These are phyloP conservation scores for Lasiosphaeria hispida DNA, from an alignment of 495 filamentous ascomycete genomes.

Conservation along the genomic window DNA sequence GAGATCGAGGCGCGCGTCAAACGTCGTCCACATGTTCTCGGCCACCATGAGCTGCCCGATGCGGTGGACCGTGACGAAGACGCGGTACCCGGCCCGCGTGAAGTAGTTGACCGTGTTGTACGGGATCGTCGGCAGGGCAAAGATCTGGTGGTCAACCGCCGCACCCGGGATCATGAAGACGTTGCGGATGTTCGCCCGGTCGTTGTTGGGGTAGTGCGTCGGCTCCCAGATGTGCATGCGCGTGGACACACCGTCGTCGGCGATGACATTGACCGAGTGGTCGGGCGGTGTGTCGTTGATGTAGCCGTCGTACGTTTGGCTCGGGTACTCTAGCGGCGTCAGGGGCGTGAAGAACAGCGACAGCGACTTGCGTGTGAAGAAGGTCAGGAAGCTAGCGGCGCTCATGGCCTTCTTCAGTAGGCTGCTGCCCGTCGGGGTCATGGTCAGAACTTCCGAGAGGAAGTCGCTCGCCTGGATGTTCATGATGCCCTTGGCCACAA, in stretches of 20 bases:
- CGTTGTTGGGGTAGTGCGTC: conserved; percentile 27
- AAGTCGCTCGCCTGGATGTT: conserved; percentile 57
- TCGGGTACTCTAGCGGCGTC: conserved; percentile 52
- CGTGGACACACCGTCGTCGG: conserved; percentile 54
- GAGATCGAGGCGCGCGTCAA: conserved; percentile 62
- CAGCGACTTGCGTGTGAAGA: conserved; percentile 55
- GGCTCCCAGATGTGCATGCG: conserved; percentile 57
- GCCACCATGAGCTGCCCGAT: conserved; percentile 56
- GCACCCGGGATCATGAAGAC: conserved; percentile 63
- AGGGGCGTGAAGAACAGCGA: conserved; percentile 57
- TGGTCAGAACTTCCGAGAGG: conserved; percentile 54
- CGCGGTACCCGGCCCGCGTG: conserved; percentile 55
- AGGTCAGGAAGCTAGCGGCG: conserved; percentile 52
- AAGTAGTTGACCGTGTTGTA: conserved; percentile 67
- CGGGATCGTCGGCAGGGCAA: conserved; percentile 61
- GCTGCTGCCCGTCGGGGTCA: conserved; percentile 49
- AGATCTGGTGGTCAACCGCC: conserved; percentile 62
- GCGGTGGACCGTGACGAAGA: conserved; percentile 59
- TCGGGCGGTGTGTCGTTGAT: conserved; percentile 46
- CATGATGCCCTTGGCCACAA: conserved; percentile 59
- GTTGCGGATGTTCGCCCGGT: conserved; percentile 37
- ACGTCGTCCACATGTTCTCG: conserved; percentile 56
- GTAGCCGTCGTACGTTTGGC: conserved; percentile 44
- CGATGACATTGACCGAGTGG: conserved; percentile 39
- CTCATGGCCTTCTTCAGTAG: conserved; percentile 41